phyloP scores from a whole-genome alignment of 2,329 filamentous ascomycete genomes.

The Aureobasidium sp. region DNA sequence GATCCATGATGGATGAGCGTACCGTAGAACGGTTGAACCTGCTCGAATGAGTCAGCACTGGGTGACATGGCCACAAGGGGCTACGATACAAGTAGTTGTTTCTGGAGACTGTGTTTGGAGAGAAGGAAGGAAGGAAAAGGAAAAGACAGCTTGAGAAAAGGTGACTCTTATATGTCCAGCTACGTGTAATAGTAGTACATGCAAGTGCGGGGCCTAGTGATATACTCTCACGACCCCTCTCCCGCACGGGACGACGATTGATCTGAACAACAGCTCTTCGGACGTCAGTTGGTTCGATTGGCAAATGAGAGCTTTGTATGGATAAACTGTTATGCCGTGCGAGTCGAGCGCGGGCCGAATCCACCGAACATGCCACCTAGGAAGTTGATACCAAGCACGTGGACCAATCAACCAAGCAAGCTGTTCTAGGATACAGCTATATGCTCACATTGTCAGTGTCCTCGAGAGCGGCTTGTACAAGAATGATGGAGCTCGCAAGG shows the following conservation, averaged over 20 bases:
- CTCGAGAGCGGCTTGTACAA: neutral
- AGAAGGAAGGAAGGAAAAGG: neutral
- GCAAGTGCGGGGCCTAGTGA: constrained; percentile 8
- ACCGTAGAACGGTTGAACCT: constrained; percentile 2
- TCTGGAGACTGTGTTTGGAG: neutral
- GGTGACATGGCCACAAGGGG: neutral
- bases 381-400: neutral
- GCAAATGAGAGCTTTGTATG: neutral
- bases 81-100: constrained; percentile 10
- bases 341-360: constrained; percentile 6
- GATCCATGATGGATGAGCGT: constrained; percentile 18
- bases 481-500: neutral
- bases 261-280: neutral
- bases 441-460: neutral
- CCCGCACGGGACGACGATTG: neutral
- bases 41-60: constrained; percentile 13
- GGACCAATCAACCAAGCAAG: neutral
- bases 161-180: constrained; percentile 6
- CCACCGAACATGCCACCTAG: neutral
- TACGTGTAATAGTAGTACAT: neutral
- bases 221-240: constrained; percentile 2
- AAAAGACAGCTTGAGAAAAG: neutral
- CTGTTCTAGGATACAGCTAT: too few relatives aligned
- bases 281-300: neutral
- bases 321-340: constrained; percentile 8